Conservation (phyloP, 208 protist genomes). For the Wallacemonas rigidus region DNA sequence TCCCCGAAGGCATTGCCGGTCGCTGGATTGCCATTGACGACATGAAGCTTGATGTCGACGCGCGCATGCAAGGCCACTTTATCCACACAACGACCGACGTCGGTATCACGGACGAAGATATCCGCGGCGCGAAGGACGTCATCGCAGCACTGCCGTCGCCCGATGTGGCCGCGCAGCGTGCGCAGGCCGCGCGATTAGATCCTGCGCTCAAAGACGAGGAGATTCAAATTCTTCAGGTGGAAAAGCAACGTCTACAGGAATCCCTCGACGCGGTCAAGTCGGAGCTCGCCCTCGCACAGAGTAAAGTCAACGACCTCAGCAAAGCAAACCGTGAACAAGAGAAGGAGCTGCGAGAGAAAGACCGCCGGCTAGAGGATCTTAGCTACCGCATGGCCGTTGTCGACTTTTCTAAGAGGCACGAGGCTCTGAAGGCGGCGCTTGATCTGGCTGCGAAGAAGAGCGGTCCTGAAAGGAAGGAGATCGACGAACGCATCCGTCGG, state of each 20-base stretch:
- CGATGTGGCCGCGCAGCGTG: constrained; percentile 31
- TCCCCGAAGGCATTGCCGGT: constrained; percentile 77
- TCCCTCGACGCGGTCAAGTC: constrained; percentile 25
- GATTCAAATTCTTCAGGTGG: constrained; percentile 57
- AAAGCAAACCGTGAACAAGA: constrained; percentile 23
- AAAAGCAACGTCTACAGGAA: constrained; percentile 34
- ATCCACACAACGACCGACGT: constrained; percentile 74
- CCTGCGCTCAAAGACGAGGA: constrained; percentile 72
- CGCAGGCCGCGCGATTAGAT: constrained; percentile 47
- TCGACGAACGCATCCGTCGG: constrained; percentile 53
- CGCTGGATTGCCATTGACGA: constrained; percentile 89
- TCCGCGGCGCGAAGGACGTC: constrained; percentile 38
- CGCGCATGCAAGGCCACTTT: constrained; percentile 77
- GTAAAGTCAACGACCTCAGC: constrained; percentile 21
- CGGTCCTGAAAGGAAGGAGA: constrained; percentile 48
- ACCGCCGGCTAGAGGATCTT: constrained; percentile 60
- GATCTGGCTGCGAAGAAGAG: constrained; percentile 45
- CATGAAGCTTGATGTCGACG: constrained; percentile 87
- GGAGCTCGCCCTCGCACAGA: constrained; percentile 24
- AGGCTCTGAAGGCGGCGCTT: constrained; percentile 44
- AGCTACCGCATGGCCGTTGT: constrained; percentile 66
- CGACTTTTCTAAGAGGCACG: constrained; percentile 67
- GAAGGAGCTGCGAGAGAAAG: constrained; percentile 39
- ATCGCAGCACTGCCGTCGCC: constrained; percentile 40
- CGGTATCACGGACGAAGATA: constrained; percentile 62